Base-by-base conservation (phyloP, 257 asterid species). In the Rhazya stricta region DNA sequence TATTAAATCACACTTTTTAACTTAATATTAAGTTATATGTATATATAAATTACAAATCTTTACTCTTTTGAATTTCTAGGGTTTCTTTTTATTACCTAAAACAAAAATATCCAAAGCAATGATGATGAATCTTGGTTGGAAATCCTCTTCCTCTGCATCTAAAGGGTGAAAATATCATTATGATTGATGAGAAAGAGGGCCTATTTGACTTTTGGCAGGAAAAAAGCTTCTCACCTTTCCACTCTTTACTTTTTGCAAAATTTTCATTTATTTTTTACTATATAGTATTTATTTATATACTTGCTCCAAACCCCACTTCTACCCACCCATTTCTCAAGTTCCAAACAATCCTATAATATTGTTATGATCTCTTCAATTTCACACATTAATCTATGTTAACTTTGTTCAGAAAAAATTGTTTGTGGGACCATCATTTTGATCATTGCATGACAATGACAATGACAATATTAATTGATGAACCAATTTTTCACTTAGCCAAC, bases 341-440 rank as follows among this genome's bases (percentile, higher is more conserved):
- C 91, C 89, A 81, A 89, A 87, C 88, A 71, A 81, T 58, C 86
- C 89, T 70, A 88, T 86, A 67, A 86, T 88, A 88, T 80, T 86
- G 87, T 86, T 86, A 90, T 90, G 73, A 88, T 92, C 92, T 88
- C 97, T 88, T 92, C 93, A 90, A 79, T 90, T 85, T 78, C 89
- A 88, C 90, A 87, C 85, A 88, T 91, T 87, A 86, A 85, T 88
- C 85, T 76, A 80, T 85, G 79, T 69, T 82, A 66, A 69, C 91
- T 85, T 89, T 69, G 76, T 71, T 69, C 58, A 54, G 85, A 82
- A 85, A 80, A 78, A 73, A 69, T 78, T 21, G 30, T 69, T 77
- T 54, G 80, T 73, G 76, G 82, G 66, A 71, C 67, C 81, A 81
- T 86, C 83, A 86, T 84, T 9, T 79, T 30, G 42, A 63, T 63